phyloP scores from a whole-genome alignment of 2,329 filamentous ascomycete species.

The Aureobasidium pullulans region DNA sequence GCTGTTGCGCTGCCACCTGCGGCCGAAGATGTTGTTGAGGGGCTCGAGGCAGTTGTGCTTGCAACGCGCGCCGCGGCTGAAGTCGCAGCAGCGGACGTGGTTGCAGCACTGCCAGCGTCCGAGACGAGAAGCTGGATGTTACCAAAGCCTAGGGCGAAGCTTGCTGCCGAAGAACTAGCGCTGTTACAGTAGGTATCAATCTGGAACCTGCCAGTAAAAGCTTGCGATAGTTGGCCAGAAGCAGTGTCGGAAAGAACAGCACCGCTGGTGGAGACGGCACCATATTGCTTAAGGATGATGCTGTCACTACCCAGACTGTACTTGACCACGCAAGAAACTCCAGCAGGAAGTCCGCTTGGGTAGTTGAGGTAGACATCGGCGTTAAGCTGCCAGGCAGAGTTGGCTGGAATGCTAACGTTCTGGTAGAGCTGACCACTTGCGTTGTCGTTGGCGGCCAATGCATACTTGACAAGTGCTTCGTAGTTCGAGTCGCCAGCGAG shows the following conservation, averaged over 20 bases:
- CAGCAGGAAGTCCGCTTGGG: slow-evolving; percentile 1
- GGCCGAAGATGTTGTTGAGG: neutral
- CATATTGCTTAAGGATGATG: slow-evolving; percentile 11
- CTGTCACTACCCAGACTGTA: slow-evolving; percentile 9
- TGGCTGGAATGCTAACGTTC: slow-evolving; percentile 9
- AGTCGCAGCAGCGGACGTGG: neutral
- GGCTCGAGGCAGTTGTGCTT: neutral
- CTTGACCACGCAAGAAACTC: slow-evolving; percentile 5
- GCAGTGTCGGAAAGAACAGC: neutral
- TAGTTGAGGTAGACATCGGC: slow-evolving; percentile 7
- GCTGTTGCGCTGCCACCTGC: neutral
- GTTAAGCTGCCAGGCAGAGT: neutral
- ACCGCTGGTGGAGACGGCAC: slow-evolving; percentile 1
- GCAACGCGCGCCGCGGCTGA: neutral
- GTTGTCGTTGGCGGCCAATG: neutral
- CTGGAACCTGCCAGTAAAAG: slow-evolving; percentile 1
- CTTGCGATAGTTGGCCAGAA: neutral
- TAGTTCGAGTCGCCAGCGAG: slow-evolving; percentile 8
- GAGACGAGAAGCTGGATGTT: slow-evolving; percentile 6
- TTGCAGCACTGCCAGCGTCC: neutral
- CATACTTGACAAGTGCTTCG: slow-evolving; percentile 7
- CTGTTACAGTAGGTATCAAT: slow-evolving; percentile 14
- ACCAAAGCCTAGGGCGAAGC: slow-evolving; percentile 7
- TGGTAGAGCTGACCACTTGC: slow-evolving; percentile 2
- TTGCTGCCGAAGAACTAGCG: neutral